Percentiles rank a stretch among this genome's conserved stretches.
These are phyloP conservation scores for Xylariaceae sp. DNA, from an alignment of 2,329 filamentous ascomycete species.

Conservation along the genomic window DNA sequence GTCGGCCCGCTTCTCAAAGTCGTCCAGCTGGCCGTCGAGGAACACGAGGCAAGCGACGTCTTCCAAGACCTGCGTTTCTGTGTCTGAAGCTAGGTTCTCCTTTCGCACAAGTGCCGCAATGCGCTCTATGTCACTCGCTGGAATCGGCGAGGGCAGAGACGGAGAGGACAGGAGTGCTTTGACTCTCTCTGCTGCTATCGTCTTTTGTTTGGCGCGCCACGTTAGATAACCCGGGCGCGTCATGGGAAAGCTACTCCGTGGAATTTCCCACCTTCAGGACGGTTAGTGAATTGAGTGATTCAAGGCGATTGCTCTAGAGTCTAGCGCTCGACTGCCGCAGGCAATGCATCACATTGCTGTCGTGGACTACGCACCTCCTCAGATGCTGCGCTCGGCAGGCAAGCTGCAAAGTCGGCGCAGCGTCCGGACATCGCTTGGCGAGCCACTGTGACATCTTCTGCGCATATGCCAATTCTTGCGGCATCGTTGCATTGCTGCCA, in stretches of 20 bases:
- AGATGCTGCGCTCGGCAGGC: conserved; percentile 85
- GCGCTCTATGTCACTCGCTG: conserved; percentile 51
- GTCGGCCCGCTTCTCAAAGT: conserved; percentile 64
- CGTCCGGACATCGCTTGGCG: conserved; percentile 51
- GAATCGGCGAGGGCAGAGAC: conserved; percentile 26
- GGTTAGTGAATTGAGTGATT: neutral
- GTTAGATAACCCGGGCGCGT: conserved; percentile 71
- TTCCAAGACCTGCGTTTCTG: conserved; percentile 72
- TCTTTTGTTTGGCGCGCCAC: conserved; percentile 73
- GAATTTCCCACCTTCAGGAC: conserved; percentile 65
- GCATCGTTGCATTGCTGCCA: conserved; percentile 34
- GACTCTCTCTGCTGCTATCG: conserved; percentile 53
- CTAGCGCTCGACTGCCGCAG: conserved; percentile 3
- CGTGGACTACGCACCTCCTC: conserved; percentile 47
- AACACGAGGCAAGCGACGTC: conserved; percentile 87
- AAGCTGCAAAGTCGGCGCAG: conserved; percentile 64
- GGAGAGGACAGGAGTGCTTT: conserved; percentile 49
- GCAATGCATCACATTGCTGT: neutral
- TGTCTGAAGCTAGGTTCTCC: conserved; percentile 62
- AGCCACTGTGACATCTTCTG: conserved; percentile 76
- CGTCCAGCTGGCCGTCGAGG: conserved; percentile 80
- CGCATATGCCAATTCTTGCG: conserved; percentile 82
- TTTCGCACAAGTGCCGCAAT: conserved; percentile 74
- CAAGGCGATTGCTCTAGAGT: too few species aligned
- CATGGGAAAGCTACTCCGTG: conserved; percentile 67